Conservation (phyloP, 2,329 filamentous ascomycete genomes). For the Rhexocercosporidium sp. region DNA sequence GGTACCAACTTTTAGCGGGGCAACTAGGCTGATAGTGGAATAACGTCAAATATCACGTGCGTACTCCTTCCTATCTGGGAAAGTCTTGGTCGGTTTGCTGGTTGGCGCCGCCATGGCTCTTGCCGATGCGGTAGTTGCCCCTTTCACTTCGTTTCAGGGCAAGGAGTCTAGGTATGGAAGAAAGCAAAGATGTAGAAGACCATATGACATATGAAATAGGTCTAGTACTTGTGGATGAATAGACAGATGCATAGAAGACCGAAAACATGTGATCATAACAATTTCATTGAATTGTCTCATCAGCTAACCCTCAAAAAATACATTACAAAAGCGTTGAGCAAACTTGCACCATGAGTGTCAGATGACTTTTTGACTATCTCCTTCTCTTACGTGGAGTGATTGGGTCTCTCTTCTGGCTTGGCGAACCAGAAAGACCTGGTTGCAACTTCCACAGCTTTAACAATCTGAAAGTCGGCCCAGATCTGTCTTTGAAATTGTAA, state of each 20-base stretch:
- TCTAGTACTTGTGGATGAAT: background rate
- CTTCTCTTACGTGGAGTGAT: conserved; percentile 4
- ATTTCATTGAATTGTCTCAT: background rate
- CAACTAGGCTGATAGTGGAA: conserved; percentile 9
- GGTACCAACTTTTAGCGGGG: conserved; percentile 1
- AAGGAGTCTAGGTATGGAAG: background rate
- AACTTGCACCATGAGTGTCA: background rate
- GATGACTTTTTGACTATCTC: background rate
- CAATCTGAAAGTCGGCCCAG: conserved; percentile 11
- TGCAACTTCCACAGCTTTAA: conserved; percentile 13
- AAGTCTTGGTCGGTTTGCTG: background rate
- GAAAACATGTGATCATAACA: background rate
- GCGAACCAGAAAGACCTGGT: conserved; percentile 13
- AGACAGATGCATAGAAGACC: background rate
- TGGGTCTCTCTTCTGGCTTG: conserved; percentile 2
- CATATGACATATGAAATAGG: background rate
- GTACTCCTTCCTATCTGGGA: background rate
- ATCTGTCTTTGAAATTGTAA: conserved; percentile 15
- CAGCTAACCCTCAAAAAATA: background rate
- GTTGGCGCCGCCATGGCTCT: background rate
- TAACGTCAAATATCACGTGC: conserved; percentile 10
- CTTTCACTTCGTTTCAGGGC: background rate
- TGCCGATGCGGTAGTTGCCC: background rate
- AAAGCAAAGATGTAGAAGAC: background rate
- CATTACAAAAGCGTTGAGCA: background rate